These are phyloP conservation scores for Clitoria ternatea DNA, from an alignment of 306 rosid species.

Conservation along the genomic window DNA sequence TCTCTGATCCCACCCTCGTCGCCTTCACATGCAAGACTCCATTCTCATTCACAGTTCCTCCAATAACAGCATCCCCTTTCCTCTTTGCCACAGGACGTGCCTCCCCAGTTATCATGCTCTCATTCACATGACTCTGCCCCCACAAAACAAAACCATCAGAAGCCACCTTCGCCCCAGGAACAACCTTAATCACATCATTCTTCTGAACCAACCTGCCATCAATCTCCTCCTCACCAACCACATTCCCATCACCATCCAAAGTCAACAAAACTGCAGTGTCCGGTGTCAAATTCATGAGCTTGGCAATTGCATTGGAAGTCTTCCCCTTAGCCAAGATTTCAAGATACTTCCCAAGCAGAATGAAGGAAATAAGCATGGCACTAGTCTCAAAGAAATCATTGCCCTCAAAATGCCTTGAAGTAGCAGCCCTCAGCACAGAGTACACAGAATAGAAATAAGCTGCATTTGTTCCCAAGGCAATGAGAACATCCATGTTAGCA, in stretches of 20 bases:
- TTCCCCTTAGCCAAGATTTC: constrained; percentile 84
- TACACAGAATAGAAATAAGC: constrained; percentile 89
- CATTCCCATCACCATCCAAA: constrained; percentile 53
- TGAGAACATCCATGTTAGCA: constrained; percentile 88
- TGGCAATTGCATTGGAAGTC: constrained; percentile 87
- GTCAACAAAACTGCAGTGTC: constrained; percentile 58
- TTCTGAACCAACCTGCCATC: constrained; percentile 74
- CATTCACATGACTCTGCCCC: constrained; percentile 92
- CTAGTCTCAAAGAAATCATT: constrained; percentile 92
- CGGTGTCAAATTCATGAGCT: constrained; percentile 77
- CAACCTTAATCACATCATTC: constrained; percentile 63
- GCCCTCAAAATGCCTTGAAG: constrained; percentile 52
- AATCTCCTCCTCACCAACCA: constrained; percentile 54
- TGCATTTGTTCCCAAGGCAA: constrained; percentile 84
- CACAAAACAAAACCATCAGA: constrained; percentile 69
- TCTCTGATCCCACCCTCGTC: constrained; percentile 79
- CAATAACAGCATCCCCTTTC: constrained; percentile 68
- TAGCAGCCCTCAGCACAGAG: constrained; percentile 65
- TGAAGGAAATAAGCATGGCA: constrained; percentile 81
- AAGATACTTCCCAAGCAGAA: constrained; percentile 82
- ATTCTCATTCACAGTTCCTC: constrained; percentile 83
- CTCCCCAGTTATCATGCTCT: constrained; percentile 96
- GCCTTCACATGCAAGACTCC: constrained; percentile 78
- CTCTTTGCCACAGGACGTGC: constrained; percentile 62
- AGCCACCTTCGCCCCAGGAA: constrained; percentile 76